Percentiles rank a stretch among this genome's conserved stretches.
phyloP scores from a whole-genome alignment of 83 land plant species.

The Larix sibirica region DNA sequence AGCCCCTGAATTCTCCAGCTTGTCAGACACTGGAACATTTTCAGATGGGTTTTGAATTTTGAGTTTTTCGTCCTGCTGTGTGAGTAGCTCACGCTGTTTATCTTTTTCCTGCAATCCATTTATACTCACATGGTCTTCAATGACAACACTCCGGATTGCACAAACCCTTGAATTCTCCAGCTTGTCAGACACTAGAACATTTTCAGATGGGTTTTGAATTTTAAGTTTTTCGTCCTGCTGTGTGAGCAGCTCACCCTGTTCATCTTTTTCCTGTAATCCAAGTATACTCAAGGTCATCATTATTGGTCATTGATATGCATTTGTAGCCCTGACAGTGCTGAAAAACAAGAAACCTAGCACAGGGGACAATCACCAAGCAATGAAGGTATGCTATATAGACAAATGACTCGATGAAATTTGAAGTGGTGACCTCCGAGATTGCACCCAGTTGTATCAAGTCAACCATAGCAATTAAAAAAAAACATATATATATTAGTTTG shows the following conservation, averaged over 20 bases:
- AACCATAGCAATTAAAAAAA: no score
- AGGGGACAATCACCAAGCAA: background rate
- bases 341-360: background rate
- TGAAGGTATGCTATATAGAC: background rate
- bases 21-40: background rate
- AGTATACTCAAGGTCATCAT: background rate
- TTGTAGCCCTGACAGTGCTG: background rate
- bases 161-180: background rate
- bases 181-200: background rate
- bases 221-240: background rate
- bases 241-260: background rate
- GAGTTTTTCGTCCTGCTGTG: background rate
- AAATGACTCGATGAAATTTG: background rate
- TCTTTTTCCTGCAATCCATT: background rate
- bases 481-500: background rate
- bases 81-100: background rate
- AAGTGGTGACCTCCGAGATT: background rate
- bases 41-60: background rate
- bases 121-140: background rate
- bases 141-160: background rate
- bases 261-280: conserved; percentile 3
- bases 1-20: background rate
- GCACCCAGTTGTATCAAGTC: background rate
- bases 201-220: background rate
- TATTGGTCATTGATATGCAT: background rate